Conservation (phyloP, 495 filamentous ascomycete species). For the Neurospora sp. region DNA sequence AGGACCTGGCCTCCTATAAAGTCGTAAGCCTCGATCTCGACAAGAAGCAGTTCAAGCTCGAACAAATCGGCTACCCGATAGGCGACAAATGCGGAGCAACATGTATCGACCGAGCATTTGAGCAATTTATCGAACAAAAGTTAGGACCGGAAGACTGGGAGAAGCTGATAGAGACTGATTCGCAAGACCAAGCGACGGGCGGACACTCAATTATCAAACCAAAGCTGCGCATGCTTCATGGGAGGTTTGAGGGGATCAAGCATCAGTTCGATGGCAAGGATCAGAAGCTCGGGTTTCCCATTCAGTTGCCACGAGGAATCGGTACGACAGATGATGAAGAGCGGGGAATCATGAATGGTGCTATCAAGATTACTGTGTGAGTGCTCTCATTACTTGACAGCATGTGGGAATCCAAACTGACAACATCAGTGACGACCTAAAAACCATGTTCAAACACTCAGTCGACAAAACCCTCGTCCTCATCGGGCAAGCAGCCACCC, state of each 20-base stretch:
- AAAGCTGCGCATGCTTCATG: slow-evolving; percentile 13
- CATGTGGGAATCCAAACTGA: neutral
- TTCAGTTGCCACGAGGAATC: slow-evolving; percentile 10
- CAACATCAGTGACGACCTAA: slow-evolving; percentile 10
- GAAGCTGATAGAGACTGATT: slow-evolving; percentile 8
- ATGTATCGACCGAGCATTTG: slow-evolving; percentile 18
- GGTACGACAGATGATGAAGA: slow-evolving; percentile 2
- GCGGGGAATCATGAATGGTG: slow-evolving; percentile 9
- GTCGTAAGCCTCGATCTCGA: slow-evolving; percentile 13
- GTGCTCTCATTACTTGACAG: neutral
- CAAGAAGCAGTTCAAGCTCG: slow-evolving; percentile 13
- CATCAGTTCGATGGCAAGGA: slow-evolving; percentile 16
- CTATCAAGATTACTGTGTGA: slow-evolving; percentile 10
- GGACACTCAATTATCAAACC: slow-evolving; percentile 17
- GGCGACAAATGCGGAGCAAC: slow-evolving; percentile 21
- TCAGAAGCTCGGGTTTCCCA: slow-evolving; percentile 5
- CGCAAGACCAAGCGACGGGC: slow-evolving; percentile 5
- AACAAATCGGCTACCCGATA: slow-evolving; percentile 11
- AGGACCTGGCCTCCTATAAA: slow-evolving; percentile 21
- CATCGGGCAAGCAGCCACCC: slow-evolving; percentile 10
- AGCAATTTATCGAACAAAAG: slow-evolving; percentile 8
- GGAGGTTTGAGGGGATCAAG: slow-evolving; percentile 21
- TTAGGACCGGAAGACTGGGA: slow-evolving; percentile 11
- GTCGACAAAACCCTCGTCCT: slow-evolving; percentile 16
- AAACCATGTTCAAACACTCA: slow-evolving; percentile 9